These are phyloP conservation scores for Berberis thunbergii DNA, from an alignment of 164 flowering plant genomes.

Conservation along the genomic window DNA sequence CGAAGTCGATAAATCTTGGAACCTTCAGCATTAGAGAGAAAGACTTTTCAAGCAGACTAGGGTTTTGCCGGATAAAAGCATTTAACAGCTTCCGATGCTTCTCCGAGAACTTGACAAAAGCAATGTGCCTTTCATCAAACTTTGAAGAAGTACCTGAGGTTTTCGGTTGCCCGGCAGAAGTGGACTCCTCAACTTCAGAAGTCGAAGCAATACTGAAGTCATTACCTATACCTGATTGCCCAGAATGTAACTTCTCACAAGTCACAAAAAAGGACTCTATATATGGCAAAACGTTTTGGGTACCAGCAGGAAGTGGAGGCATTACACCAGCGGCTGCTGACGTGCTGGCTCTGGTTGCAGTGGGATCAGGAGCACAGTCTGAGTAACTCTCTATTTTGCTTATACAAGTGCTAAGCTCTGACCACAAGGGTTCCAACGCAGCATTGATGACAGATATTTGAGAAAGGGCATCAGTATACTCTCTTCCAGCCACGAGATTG, in stretches of 20 bases:
- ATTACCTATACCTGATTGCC: conserved; percentile 39
- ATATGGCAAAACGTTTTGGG: conserved; percentile 86
- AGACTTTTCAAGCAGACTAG: conserved; percentile 93
- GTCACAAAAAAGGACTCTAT: conserved; percentile 93
- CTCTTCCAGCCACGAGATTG: conserved; percentile 34
- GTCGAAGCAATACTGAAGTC: conserved; percentile 35
- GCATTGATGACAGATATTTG: conserved; percentile 58
- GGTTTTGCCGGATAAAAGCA: conserved; percentile 90
- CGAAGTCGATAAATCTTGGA: conserved; percentile 93
- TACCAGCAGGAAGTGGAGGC: conserved; percentile 88
- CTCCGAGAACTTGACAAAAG: conserved; percentile 87
- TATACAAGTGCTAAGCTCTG: conserved; percentile 80
- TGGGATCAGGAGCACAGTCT: conserved; percentile 42
- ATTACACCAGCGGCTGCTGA: conserved; percentile 42
- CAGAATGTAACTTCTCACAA: conserved; percentile 87
- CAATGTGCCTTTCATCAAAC: conserved; percentile 67
- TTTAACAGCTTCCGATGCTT: conserved; percentile 86
- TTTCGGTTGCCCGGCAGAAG: conserved; percentile 41
- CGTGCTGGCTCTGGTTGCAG: conserved; percentile 23
- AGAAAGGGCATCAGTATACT: conserved; percentile 42
- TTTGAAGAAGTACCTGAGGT: conserved; percentile 25
- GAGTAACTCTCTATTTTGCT: conserved; percentile 76
- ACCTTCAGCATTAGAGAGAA: conserved; percentile 91
- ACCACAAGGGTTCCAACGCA: conserved; percentile 88
- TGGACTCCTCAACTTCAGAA: conserved; percentile 63